Evolutionary conservation across 257 asterid species (phyloP).

Genomic region (Nicotiana otophora): DNA sequence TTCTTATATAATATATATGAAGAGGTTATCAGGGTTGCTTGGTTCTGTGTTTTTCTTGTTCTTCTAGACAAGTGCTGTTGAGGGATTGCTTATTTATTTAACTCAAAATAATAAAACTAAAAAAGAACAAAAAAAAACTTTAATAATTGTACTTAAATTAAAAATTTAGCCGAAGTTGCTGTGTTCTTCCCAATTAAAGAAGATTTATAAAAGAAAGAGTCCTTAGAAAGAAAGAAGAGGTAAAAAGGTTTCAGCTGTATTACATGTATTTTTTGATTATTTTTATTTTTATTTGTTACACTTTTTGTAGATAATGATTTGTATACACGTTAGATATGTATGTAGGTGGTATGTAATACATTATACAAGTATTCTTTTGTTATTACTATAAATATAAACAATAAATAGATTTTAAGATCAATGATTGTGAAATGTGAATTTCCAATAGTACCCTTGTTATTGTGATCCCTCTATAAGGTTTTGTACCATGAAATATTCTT

Average conservation of each 20-base stretch:
- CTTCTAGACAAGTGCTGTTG: constrained; percentile 3
- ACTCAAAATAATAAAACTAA: neutral
- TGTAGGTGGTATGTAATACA: neutral
- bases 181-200: constrained; percentile 1
- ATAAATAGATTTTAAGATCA: neutral
- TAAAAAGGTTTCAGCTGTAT: constrained; percentile 9
- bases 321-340: neutral
- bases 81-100: neutral
- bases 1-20: neutral
- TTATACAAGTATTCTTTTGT: too few relatives aligned
- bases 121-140: neutral
- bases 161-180: neutral
- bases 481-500: neutral
- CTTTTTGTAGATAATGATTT: neutral
- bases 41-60: constrained; percentile 12
- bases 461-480: neutral
- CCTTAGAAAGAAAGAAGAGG: neutral
- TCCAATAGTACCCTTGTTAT: neutral
- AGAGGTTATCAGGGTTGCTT: constrained; percentile 9
- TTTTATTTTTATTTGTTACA: neutral
- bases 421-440: neutral
- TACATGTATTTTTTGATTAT: neutral
- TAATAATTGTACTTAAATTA: neutral
- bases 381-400: neutral
- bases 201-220: constrained; percentile 8